Evolutionary conservation across 2,329 filamentous ascomycete species (phyloP).

Genomic region (Akanthomyces lecanii): DNA sequence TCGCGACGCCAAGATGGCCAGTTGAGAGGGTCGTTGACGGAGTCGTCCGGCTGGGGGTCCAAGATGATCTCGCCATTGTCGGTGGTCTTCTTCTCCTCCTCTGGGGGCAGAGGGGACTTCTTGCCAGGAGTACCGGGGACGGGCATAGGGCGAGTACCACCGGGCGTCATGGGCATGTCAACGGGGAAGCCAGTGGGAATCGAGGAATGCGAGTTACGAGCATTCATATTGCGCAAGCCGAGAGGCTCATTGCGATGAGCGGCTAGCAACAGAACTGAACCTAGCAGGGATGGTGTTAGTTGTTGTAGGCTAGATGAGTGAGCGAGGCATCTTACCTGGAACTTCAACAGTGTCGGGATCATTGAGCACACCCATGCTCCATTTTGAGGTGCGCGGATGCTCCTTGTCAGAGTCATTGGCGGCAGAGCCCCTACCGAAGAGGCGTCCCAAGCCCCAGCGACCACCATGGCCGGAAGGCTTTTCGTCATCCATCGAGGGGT

Average conservation of each 20-base stretch:
- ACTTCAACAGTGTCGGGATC: constrained; percentile 80
- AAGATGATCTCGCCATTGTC: constrained; percentile 79
- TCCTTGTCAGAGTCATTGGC: constrained; percentile 12
- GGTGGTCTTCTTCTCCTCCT: constrained; percentile 66
- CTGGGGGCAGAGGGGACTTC: constrained; percentile 11
- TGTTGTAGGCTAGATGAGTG: neutral
- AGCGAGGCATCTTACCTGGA: constrained; percentile 57
- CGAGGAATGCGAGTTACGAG: constrained; percentile 55
- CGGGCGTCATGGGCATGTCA: constrained; percentile 31
- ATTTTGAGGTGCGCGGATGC: constrained; percentile 34
- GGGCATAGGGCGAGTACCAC: constrained; percentile 21
- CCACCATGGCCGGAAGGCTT: neutral
- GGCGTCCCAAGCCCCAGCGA: constrained; percentile 18
- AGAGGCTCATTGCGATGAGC: constrained; percentile 54
- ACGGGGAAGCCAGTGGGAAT: constrained; percentile 44
- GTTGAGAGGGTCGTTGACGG: constrained; percentile 85
- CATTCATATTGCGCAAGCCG: constrained; percentile 53
- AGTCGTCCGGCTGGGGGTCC: constrained; percentile 88
- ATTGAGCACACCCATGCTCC: constrained; percentile 77
- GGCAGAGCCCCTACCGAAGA: constrained; percentile 16
- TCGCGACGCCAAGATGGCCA: constrained; percentile 84
- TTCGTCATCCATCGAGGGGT: constrained; percentile 7
- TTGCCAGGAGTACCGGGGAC: constrained; percentile 16
- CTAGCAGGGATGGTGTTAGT: constrained; percentile 30
- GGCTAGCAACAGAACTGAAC: constrained; percentile 55